Evolutionary conservation across 2,329 filamentous ascomycete species (phyloP), one percentile per base, ranked within the genome.

Genomic region (Fusarium nodosum): DNA sequence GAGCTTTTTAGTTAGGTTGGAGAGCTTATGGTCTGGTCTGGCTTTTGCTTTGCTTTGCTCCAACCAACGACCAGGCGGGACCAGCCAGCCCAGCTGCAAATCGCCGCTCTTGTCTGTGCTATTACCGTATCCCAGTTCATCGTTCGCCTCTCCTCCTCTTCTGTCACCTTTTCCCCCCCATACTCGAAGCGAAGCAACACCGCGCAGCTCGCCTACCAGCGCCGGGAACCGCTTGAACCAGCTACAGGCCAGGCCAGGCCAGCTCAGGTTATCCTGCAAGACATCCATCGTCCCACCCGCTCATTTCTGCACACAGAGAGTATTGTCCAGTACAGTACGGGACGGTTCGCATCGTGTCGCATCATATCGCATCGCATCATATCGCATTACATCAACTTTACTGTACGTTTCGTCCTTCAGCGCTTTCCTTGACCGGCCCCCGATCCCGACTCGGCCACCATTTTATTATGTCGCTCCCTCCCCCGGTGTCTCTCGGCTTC

Each of bases 361-460:
- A 39, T 46, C 42, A 38, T 34, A 62, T 56, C 42, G 24, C 15
- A 56, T 56, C n/a, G 28, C 33, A 47, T 61, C 46, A 34, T 16
- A 45, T 54, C 38, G 50, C 24, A 55, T 55, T 15, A 24, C 41
- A 55, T 55, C 30, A 28, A 60, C 56, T 44, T 60, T 54, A 63
- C 48, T 41, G 47, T 63, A 63, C 31, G 41, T 60, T 31, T 36
- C 36, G 28, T 30, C 28, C 28, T 30, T 30, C 28, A 30, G 28
- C 28, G 16, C 33, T 34, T 39, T 38, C 34, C 34, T 42, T 66
- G 59, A 61, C 60, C 66, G 65, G 59, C 59, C 61, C 61, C 65
- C 63, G 61, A 58, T 62, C 56, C 62, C 66, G 64, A 71, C 58
- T 71, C 69, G 64, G 60, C 71, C 50, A 57, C 65, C 47, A 71